These are phyloP conservation scores for Trypanosoma grayi DNA, from an alignment of 208 protist genomes.

Conservation along the genomic window DNA sequence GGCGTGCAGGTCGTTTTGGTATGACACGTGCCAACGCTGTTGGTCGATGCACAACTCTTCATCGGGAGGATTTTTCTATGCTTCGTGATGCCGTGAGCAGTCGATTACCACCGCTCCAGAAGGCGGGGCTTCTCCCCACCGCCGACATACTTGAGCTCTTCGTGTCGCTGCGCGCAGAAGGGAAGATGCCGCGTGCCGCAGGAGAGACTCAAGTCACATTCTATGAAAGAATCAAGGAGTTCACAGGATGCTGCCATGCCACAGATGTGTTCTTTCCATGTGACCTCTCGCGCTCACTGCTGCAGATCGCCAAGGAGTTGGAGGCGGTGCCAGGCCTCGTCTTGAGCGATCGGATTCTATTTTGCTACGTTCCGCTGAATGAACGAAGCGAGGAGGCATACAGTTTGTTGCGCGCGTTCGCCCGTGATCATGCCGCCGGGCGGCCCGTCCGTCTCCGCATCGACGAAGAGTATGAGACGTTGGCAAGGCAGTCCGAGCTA, in stretches of 20 bases:
- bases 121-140: slow-evolving; percentile 70
- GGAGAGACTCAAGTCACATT: slow-evolving; percentile 22
- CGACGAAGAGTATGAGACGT: slow-evolving; percentile 28
- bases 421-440: slow-evolving; percentile 45
- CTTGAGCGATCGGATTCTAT: slow-evolving; percentile 64
- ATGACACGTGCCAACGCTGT: slow-evolving; percentile 33
- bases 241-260: slow-evolving; percentile 33
- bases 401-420: slow-evolving; percentile 47
- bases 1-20: slow-evolving; percentile 87
- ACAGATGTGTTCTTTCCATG: slow-evolving; percentile 64
- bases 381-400: slow-evolving; percentile 42
- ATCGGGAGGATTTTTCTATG: slow-evolving; percentile 36
- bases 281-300: slow-evolving; percentile 66
- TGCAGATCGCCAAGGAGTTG: slow-evolving; percentile 57
- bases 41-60: slow-evolving; percentile 68
- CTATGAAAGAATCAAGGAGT: slow-evolving; percentile 32
- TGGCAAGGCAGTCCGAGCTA: slow-evolving; percentile 7
- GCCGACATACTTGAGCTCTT: slow-evolving; percentile 73
- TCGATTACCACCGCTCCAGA: slow-evolving; percentile 21
- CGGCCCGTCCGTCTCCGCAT: slow-evolving; percentile 40
- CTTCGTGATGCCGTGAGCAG: slow-evolving; percentile 31
- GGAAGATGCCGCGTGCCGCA: background rate
- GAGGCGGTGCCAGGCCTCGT: slow-evolving; percentile 43
- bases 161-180: slow-evolving; percentile 34
- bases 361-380: slow-evolving; percentile 77